Percentiles rank a stretch among this genome's conserved stretches.
Conservation (phyloP, 176 grass and related monocot species). For the Olyra latifolia region DNA sequence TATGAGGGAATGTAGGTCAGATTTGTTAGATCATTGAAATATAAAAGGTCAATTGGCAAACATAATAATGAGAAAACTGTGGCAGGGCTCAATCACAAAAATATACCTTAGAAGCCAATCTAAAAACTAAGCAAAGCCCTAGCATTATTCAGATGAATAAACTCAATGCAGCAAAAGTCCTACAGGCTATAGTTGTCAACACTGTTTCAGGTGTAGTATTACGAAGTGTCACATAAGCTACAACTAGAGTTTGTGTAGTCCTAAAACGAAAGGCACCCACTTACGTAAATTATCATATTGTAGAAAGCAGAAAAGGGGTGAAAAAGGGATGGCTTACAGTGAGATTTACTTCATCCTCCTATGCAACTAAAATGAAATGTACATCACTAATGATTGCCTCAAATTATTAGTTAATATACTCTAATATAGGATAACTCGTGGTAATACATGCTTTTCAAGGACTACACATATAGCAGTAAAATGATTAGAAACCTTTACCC, state of each 20-base stretch:
- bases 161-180: background rate
- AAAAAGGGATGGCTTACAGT: background rate
- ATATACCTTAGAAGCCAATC: background rate
- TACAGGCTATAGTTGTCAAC: background rate
- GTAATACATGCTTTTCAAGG: background rate
- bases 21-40: constrained; percentile 7
- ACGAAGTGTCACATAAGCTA: background rate
- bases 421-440: background rate
- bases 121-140: background rate
- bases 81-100: constrained; percentile 11
- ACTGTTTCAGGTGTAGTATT: background rate
- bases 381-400: background rate
- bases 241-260: background rate
- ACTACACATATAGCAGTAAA: background rate
- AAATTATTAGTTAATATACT: background rate
- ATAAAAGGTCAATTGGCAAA: background rate
- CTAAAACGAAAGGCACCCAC: constrained; percentile 12
- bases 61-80: background rate
- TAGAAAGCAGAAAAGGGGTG: background rate
- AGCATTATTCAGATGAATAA: background rate
- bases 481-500: constrained; percentile 36
- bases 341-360: constrained; percentile 8
- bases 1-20: background rate
- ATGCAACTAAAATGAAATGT: background rate
- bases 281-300: background rate